Evolutionary conservation across 2,329 filamentous ascomycete species (phyloP), one percentile per base, ranked within the genome.

Genomic region (Pseudocercospora cruenta): DNA sequence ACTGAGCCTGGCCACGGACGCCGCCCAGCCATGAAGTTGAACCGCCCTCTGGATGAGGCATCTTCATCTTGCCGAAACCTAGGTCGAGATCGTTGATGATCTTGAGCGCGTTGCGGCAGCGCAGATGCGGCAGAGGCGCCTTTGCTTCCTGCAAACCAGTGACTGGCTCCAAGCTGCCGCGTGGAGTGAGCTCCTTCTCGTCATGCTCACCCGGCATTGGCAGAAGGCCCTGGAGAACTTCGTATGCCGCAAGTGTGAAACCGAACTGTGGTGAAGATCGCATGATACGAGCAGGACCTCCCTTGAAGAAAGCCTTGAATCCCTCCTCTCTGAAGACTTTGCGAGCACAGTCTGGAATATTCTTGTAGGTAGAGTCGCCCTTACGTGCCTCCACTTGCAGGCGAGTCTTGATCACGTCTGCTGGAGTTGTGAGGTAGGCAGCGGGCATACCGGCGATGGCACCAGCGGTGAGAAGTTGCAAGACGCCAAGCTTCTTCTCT

Each of bases 331-430:
- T 88, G 83, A 86, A 90, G 74, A 99, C 91, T 14, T 92, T 96
- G 74, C 81, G 81, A 43, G 95, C 95, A 62, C 90, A 92, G 81
- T 99, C 93, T 63, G 93, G 88, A 57, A 99, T 86, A 55, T 91
- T 92, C 49, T 88, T 95, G 85, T 99, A 99, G 58, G 86, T 85
- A 3, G 90, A 90, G 75, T 99, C 94, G 69, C 95, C 95, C 85
- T 98, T 98, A 71, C 95, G 91, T 22, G 94, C 94, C 81, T 99
- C 95, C 66, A 99, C 95, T 80, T 99, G 95, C 67, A 99, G 86
- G 78, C 95, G 91, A 2, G 95, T 99, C 86, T 99, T 99, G 89
- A 99, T 98, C 68, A 99, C 95, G 77, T 99, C 95, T 83, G 92
- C 97, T 0, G 95, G 95, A 1, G 95, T 99, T 24, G 95, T 99